A percentile compares a stretch with the other conserved stretches of the same genome.
phyloP scores from a whole-genome alignment of 148 eudicot genomes.

The Oxyria digyna region DNA sequence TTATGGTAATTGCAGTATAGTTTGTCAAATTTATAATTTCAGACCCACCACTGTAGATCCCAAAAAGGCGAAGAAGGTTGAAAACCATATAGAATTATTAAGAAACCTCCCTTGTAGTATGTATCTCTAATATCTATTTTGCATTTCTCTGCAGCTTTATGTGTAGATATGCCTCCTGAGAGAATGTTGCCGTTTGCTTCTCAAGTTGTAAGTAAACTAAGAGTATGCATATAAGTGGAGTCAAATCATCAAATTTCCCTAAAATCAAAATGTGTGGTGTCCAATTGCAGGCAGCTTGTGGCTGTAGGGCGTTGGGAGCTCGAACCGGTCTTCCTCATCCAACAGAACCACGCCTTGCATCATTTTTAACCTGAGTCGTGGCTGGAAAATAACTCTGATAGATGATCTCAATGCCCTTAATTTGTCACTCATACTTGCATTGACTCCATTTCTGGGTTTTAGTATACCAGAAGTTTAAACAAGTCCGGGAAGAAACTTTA shows the following conservation, averaged over 20 bases:
- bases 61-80: neutral
- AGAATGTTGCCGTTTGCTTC: slow-evolving; percentile 89
- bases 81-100: neutral
- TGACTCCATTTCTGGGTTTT: no score
- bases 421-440: no score
- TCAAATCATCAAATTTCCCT: neutral
- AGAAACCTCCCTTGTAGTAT: neutral
- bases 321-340: slow-evolving; percentile 72
- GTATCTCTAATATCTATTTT: neutral
- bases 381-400: no score
- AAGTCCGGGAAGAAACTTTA: no score
- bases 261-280: neutral
- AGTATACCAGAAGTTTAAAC: no score
- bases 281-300: slow-evolving; percentile 59
- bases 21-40: neutral
- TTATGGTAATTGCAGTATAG: slow-evolving; percentile 40
- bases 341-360: slow-evolving; percentile 51
- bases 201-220: slow-evolving; percentile 55
- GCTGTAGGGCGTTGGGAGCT: slow-evolving; percentile 88
- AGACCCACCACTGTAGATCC: neutral
- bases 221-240: neutral
- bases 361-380: slow-evolving; percentile 23
- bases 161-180: slow-evolving; percentile 63
- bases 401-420: no score
- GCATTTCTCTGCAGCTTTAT: slow-evolving; percentile 41